Evolutionary conservation across 441 rosid genomes (phyloP), one percentile per base, ranked within the genome.

Genomic region (Macaranga tanarius): DNA sequence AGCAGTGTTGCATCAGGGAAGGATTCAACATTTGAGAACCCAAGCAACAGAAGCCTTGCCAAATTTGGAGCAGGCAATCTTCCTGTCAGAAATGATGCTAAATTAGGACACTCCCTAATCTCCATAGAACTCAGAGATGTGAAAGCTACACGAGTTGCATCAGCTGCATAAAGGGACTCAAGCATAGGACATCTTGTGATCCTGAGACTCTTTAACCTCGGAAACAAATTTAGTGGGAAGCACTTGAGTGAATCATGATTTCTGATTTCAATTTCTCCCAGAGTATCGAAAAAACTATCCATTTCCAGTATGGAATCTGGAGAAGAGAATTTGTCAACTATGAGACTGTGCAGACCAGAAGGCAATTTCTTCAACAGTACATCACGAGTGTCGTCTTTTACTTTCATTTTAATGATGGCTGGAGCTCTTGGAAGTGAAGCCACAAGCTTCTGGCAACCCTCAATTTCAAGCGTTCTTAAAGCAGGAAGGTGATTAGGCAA

Each of bases 301-400:
- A 16, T 16, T 16, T 51, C 55, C 13, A 45, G 31, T 40, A 55
- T 4, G 22, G 69, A 70, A 58, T 72, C 77, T 44, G 79, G 51
- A 6, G 71, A 77, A 20, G 23, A 58, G 69, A 79, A 56, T 26
- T 75, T 59, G 52, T 68, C 72, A 0, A 84, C 77, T 75, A 72
- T 77, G 28, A 82, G 79, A 34, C 34, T 77, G 81, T 12, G 54
- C 77, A 79, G 50, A 3, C 77, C 57, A 57, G 76, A 75, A 1
- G 84, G 79, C 73, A 72, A 61, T 65, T 79, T 80, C 68, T 74
- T 71, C 57, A 72, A 34, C 51, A 42, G 44, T 34, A 34, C 4
- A 34, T 34, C 38, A 34, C 6, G 6, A 22, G 42, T 28, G 0
- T 16, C 10, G 26, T 73, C 76, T 26, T 10, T 16, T 16, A 56